Evolutionary conservation across 148 eudicot species (phyloP), one percentile per base, ranked within the genome.

Genomic region (Amaranthus hypochondriacus): DNA sequence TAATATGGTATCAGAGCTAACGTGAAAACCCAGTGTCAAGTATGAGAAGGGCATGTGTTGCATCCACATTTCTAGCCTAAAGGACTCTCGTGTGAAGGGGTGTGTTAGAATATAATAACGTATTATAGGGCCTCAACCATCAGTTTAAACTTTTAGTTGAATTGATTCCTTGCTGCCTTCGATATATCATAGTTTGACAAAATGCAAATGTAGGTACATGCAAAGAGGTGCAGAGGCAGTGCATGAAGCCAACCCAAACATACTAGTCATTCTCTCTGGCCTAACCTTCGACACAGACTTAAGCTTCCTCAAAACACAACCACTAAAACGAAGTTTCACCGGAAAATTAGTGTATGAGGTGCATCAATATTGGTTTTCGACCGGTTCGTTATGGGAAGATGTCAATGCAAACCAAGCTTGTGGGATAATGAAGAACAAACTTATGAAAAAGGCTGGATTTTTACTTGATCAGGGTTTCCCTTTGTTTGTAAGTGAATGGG

Each of bases 171-270:
- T 28, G 39, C 39, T 28, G 39, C 39, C 1, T 28, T 28, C 39
- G 39, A 28, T 28, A 28, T 28, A 28, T 28, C 39, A 28, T 28
- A 28, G 59, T 73, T 39, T 4, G 50, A 5, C 9, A 15, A 75
- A 62, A 4, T 44, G 18, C 5, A 9, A 50, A 75, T 67, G 63
- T 57, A 93, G 96, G 87, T 92, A 94, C 83, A 89, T 90, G 99
- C 91, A 88, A 76, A 71, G 74, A 59, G 97, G 97, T 66, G 99
- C 99, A 0, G 94, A 95, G 82, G 86, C 85, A 18, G 96, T 95
- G 47, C 94, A 95, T 68, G 74, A 73, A 28, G 92, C 94, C 67
- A 95, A 95, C 74, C 96, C 99, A 6, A 70, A 87, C 52, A 81
- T 90, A 62, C 78, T 95, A 0, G 87, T 90, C 55, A 87, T 95